Conservation (phyloP, 2,329 filamentous ascomycete species). For the Calonectria crousiana region DNA sequence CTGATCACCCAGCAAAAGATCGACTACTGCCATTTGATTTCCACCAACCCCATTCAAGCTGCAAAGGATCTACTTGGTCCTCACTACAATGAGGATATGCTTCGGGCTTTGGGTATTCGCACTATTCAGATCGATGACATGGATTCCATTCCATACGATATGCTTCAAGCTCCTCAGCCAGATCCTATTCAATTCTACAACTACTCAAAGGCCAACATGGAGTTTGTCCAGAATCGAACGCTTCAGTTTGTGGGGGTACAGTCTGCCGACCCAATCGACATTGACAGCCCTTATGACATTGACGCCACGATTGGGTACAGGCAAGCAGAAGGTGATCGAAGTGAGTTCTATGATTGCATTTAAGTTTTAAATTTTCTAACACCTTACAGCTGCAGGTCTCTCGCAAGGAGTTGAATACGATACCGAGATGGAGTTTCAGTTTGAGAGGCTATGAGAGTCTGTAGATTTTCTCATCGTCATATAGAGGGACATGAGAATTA, state of each 20-base stretch:
- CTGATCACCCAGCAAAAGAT: conserved; percentile 34
- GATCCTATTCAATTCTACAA: conserved; percentile 6
- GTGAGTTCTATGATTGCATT: background rate
- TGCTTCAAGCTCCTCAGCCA: background rate
- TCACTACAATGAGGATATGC: conserved; percentile 9
- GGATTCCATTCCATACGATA: background rate
- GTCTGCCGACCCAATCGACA: background rate
- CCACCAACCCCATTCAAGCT: conserved; percentile 32
- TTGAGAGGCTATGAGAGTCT: background rate
- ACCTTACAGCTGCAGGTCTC: background rate
- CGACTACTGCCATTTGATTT: conserved; percentile 30
- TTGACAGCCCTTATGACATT: background rate
- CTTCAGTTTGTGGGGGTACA: background rate
- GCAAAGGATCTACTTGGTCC: conserved; percentile 37
- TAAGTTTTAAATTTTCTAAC: background rate
- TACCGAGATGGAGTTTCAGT: background rate
- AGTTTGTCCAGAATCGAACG: background rate
- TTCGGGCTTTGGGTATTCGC: background rate
- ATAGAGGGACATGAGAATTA: background rate
- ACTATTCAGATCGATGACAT: background rate
- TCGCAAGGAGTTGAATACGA: background rate
- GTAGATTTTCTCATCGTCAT: background rate
- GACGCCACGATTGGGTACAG: background rate
- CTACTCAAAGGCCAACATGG: background rate
- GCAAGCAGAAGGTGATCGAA: background rate